Base-by-base conservation (phyloP, 768 basidiomycete genomes). In the Pleurotus salmoneostramineus region DNA sequence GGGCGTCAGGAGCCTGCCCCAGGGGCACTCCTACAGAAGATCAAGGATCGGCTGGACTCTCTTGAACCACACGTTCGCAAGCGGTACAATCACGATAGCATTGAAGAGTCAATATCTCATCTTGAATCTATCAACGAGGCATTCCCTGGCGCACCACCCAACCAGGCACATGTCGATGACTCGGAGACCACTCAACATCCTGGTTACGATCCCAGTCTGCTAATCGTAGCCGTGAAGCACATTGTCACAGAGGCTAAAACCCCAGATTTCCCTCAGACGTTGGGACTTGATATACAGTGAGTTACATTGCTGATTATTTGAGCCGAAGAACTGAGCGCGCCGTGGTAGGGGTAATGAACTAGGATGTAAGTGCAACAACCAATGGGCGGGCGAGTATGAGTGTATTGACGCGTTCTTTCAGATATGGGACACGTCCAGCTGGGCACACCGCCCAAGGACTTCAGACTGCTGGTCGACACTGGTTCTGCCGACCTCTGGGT, bases 401-500 rank as follows among this genome's bases (percentile, higher is more conserved):
- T 27, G 8, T 31, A 11, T 32, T 27, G 27, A 49, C 27, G 21
- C 32, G 36, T 15, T 3, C 12, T 48, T 36, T 6, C 8, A 46
- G 43, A 56, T 32, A 46, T 56, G 44, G 56, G 32, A 6, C 43
- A 46, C 45, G 33, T 56, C 40, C 56, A 46, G 15, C 31, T 56
- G 31, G 56, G 56, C 14, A 79, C 77, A 10, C 78, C 78, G 21
- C 69, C 72, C 4, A 64, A 52, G 17, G 52, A 69, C 42, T 81
- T 79, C 58, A 64, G 66, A 21, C 50, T 81, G 21, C 64, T 81
- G 6, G 74, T 81, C 74, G 80, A 81, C 63, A 73, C 72, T 6
- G 79, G 79, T 21, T 76, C 74, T 11, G 75, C 78, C 6, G 80
- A 81, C 65, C 70, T 76, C 54, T 79, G 77, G 75, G 73, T 76